These are phyloP conservation scores for Citrus cavaleriei DNA, from an alignment of 345 rosid genomes.

Conservation along the genomic window DNA sequence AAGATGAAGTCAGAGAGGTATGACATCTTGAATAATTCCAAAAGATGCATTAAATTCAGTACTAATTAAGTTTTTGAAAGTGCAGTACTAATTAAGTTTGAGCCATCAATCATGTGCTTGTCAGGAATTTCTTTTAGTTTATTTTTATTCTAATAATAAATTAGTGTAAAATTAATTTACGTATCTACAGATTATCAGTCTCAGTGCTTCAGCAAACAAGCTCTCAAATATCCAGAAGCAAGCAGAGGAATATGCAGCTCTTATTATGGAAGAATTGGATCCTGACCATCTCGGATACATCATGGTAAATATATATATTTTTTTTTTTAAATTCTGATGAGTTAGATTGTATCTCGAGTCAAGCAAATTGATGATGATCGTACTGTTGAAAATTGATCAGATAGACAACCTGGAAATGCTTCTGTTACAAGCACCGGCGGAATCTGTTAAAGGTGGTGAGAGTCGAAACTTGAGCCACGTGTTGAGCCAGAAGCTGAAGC, in stretches of 20 bases:
- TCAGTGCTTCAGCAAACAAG: conserved; percentile 80
- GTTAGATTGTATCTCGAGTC: neutral
- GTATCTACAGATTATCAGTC: conserved; percentile 55
- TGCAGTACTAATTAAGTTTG: neutral
- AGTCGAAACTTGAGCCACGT: conserved; percentile 62
- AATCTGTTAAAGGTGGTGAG: conserved; percentile 50
- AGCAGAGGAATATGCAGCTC: conserved; percentile 77
- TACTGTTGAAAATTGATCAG: conserved; percentile 30
- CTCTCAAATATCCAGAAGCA: conserved; percentile 58
- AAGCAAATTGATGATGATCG: neutral
- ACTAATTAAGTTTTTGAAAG: too few species aligned
- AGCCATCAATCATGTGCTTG: conserved; percentile 14
- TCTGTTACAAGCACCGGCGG: conserved; percentile 53
- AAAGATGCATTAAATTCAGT: neutral
- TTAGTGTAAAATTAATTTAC: too few species aligned
- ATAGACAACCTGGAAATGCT: conserved; percentile 63
- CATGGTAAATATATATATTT: conserved; percentile 47
- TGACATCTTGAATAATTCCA: neutral
- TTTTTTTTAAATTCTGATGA: too few species aligned
- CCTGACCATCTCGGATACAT: conserved; percentile 71
- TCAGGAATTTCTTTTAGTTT: neutral
- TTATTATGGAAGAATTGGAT: conserved; percentile 86
- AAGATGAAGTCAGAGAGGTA: conserved; percentile 74
- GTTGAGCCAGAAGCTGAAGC: conserved; percentile 77
- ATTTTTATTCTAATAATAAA: too few species aligned